These are phyloP conservation scores for Pyrus betulifolia DNA, from an alignment of 306 rosid genomes.

Conservation along the genomic window DNA sequence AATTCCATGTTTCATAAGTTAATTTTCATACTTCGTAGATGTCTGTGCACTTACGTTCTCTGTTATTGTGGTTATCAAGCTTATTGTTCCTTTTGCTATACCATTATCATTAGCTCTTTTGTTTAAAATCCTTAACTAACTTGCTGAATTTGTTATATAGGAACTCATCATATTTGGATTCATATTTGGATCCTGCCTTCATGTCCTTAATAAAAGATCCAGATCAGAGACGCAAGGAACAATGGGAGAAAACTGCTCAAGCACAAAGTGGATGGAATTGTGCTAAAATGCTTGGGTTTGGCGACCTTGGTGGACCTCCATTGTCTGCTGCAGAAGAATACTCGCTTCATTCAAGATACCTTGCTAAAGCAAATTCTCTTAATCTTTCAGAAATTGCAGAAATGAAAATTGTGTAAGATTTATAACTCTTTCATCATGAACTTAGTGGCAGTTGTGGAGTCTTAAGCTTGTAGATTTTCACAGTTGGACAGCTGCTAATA, in stretches of 20 bases:
- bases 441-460: background rate
- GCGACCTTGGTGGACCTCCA: slow-evolving; percentile 78
- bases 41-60: background rate
- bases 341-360: slow-evolving; percentile 95
- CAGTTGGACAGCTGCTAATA: background rate
- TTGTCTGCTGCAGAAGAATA: slow-evolving; percentile 87
- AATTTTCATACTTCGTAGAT: background rate
- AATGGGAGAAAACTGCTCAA: slow-evolving; percentile 93
- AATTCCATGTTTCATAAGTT: background rate
- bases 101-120: background rate
- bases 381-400: slow-evolving; percentile 91
- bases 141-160: slow-evolving; percentile 33
- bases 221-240: slow-evolving; percentile 91
- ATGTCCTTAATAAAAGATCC: slow-evolving; percentile 99
- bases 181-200: slow-evolving; percentile 95
- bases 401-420: slow-evolving; percentile 86
- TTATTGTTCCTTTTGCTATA: background rate
- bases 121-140: slow-evolving; percentile 1
- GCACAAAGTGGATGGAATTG: slow-evolving; percentile 81
- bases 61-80: background rate
- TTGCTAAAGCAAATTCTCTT: slow-evolving; percentile 89
- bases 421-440: slow-evolving; percentile 4
- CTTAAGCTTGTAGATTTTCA: background rate
- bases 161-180: slow-evolving; percentile 71
- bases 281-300: slow-evolving; percentile 78